A percentile compares a stretch with the other conserved stretches of the same genome.
phyloP scores from a whole-genome alignment of 768 basidiomycete genomes.

The Tricholoma flavovirens region DNA sequence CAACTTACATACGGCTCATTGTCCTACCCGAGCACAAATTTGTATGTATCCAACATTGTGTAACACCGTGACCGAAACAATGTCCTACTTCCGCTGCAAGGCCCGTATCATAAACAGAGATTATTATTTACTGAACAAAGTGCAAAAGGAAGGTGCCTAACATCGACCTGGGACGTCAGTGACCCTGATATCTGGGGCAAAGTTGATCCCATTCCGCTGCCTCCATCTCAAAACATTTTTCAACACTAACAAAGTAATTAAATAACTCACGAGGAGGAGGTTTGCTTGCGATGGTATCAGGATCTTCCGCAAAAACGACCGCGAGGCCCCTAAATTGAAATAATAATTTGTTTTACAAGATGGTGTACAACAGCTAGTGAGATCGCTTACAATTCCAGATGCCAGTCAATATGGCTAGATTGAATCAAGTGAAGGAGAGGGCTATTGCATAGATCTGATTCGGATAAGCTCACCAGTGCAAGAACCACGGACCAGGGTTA shows the following conservation, averaged over 20 bases:
- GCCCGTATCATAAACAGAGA: no score
- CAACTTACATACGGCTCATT: no score
- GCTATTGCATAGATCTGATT: not conserved
- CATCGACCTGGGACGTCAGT: no score
- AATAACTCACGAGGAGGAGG: not conserved
- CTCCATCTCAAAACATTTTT: not conserved
- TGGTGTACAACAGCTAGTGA: not conserved
- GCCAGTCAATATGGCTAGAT: slow-evolving; percentile 38
- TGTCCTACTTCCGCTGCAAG: no score
- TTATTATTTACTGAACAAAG: no score
- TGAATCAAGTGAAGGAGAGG: not conserved
- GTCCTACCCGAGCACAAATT: no score
- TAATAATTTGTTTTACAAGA: not conserved
- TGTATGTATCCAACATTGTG: no score
- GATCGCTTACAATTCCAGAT: slow-evolving; percentile 28
- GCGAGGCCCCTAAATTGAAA: not conserved
- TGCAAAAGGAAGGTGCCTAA: no score
- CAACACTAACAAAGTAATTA: not conserved
- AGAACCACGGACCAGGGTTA: slow-evolving; percentile 60
- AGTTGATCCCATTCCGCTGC: not conserved
- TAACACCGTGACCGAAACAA: no score
- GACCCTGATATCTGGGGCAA: not conserved
- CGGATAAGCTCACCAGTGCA: slow-evolving; percentile 30
- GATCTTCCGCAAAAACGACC: not conserved
- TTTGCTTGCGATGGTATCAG: not conserved